Evolutionary conservation across 2,329 filamentous ascomycete genomes (phyloP).

Genomic region (Pyrenophora seminiperda): DNA sequence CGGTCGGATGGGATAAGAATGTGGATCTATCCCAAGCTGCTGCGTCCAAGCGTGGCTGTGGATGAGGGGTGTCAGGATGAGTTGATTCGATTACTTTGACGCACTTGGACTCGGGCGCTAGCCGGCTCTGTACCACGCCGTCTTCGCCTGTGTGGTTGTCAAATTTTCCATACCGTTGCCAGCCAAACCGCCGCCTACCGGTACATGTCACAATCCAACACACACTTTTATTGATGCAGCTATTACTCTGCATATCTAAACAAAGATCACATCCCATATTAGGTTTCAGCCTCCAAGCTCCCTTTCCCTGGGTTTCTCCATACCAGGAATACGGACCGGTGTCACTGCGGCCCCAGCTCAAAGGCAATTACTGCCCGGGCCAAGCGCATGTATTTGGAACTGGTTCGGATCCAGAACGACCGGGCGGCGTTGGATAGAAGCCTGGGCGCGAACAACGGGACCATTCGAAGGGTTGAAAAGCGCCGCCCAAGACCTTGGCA

Average conservation of each 20-base stretch:
- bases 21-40: constrained; percentile 30
- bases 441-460: constrained; percentile 32
- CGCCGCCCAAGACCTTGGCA: constrained; percentile 49
- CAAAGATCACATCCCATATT: constrained; percentile 11
- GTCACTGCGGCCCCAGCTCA: constrained; percentile 20
- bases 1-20: constrained; percentile 40
- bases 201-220: neutral
- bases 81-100: constrained; percentile 10
- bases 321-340: constrained; percentile 14
- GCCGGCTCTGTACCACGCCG: constrained; percentile 34
- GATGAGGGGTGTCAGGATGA: constrained; percentile 9
- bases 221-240: constrained; percentile 7
- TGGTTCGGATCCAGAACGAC: constrained; percentile 42
- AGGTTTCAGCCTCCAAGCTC: constrained; percentile 25
- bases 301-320: too few species aligned
- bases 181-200: neutral
- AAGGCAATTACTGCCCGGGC: constrained; percentile 31
- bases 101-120: constrained; percentile 15
- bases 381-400: constrained; percentile 42
- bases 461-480: constrained; percentile 33
- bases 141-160: constrained; percentile 16
- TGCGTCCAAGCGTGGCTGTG: constrained; percentile 37
- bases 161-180: constrained; percentile 16
- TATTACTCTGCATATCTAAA: neutral
- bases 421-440: constrained; percentile 30